Evolutionary conservation across 148 eudicot species (phyloP).

Genomic region (Rhododendron griersonianum): DNA sequence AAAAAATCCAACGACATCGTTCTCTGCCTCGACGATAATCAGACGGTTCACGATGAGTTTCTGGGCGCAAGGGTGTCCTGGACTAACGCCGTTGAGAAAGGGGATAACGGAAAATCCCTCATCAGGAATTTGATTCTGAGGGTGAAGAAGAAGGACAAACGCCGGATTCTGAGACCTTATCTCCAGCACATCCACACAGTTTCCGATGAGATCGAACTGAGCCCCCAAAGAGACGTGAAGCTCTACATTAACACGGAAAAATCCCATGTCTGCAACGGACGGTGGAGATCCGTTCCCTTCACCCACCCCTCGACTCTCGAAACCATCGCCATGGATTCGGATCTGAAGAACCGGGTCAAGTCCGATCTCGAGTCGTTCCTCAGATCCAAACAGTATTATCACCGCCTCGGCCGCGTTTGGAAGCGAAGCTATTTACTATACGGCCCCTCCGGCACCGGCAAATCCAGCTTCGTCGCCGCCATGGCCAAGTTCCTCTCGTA

Average conservation of each 20-base stretch:
- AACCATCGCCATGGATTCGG: constrained; percentile 62
- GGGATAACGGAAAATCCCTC: neutral
- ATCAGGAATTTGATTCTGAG: constrained; percentile 33
- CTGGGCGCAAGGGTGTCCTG: constrained; percentile 62
- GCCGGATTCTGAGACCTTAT: constrained; percentile 61
- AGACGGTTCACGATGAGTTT: constrained; percentile 52
- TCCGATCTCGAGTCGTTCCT: constrained; percentile 66
- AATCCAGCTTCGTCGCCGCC: constrained; percentile 84
- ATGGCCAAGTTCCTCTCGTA: constrained; percentile 56
- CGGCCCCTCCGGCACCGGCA: constrained; percentile 98
- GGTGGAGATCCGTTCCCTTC: constrained; percentile 61
- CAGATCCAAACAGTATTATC: constrained; percentile 66
- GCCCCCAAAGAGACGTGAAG: constrained; percentile 27
- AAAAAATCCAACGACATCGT: constrained; percentile 44
- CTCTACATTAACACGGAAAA: constrained; percentile 28
- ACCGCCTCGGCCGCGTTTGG: constrained; percentile 82
- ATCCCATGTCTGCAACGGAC: constrained; percentile 14
- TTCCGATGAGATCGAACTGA: constrained; percentile 51
- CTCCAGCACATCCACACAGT: constrained; percentile 67
- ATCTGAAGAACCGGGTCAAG: constrained; percentile 53
- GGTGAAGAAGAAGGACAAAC: constrained; percentile 67
- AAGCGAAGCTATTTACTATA: constrained; percentile 73
- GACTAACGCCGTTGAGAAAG: constrained; percentile 31
- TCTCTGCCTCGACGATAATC: constrained; percentile 47
- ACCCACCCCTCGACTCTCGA: constrained; percentile 79